Conservation (phyloP, 768 basidiomycete genomes). For the Panellus pusillus region DNA sequence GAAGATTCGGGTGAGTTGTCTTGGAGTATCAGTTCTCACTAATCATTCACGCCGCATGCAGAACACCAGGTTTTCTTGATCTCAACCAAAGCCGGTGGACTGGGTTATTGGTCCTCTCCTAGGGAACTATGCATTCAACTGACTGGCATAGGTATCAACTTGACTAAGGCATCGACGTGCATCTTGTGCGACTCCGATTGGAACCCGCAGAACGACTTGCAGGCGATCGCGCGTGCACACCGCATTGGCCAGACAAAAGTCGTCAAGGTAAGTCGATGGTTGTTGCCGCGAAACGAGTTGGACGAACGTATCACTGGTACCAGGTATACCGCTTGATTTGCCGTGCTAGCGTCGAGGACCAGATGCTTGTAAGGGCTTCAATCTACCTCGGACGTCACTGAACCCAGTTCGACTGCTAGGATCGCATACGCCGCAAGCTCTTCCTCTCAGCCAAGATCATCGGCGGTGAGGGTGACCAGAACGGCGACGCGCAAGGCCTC, state of each 20-base stretch:
- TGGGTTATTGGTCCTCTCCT: conserved; percentile 43
- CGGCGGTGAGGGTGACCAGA: conserved; percentile 35
- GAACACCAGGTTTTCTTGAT: conserved; percentile 70
- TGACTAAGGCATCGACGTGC: conserved; percentile 78
- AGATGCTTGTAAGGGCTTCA: conserved; percentile 46
- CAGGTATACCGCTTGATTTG: conserved; percentile 72
- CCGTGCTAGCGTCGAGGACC: conserved; percentile 71
- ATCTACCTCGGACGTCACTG: not conserved
- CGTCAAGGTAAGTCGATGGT: conserved; percentile 49
- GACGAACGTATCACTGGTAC: conserved; percentile 1
- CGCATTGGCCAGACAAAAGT: conserved; percentile 75
- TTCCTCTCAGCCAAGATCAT: conserved; percentile 67
- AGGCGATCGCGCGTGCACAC: conserved; percentile 85
- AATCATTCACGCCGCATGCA: conserved; percentile 9
- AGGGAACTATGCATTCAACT: conserved; percentile 6
- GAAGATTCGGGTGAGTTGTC: conserved; percentile 49
- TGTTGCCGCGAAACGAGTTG: too few species aligned
- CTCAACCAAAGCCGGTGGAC: conserved; percentile 70
- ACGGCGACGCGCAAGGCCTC: conserved; percentile 27
- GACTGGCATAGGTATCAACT: conserved; percentile 63
- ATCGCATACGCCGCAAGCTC: conserved; percentile 68
- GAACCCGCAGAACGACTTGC: conserved; percentile 78
- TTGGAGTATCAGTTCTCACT: too few species aligned
- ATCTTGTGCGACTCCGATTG: conserved; percentile 77
- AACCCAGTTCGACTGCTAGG: conserved; percentile 18